Base-by-base conservation (phyloP, 352 stramenopile species). In the Phytophthora macrochlamydospora region DNA sequence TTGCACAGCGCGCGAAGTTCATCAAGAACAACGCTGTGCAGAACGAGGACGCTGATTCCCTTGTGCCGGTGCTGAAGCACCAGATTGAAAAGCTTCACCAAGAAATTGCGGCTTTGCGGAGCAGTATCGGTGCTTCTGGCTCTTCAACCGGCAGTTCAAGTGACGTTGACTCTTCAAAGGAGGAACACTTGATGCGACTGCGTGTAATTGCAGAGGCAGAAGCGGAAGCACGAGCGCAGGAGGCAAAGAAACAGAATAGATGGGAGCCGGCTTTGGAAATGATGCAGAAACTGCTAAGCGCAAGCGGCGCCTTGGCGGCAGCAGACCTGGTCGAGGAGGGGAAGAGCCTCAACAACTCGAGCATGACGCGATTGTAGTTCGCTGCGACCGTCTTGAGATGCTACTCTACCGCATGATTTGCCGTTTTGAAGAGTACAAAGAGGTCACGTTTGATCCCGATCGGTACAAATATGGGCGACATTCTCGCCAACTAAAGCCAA, bases 21-120 rank as follows among this genome's bases (percentile, higher is more conserved):
- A 95, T 96, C 65, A 94, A 96, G 65, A 96, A 93, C 71, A 92
- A 92, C 31, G 86, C 86, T 7, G 75, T 93, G n/a, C 82, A 93
- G 66, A 94, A 94, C 54, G 81, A 96, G 49, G 88, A 96, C 58
- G 79, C 84, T 0, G 85, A 95, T 51, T 81, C 83, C 4, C 76
- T 92, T 14, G 76, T 95, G 11, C 84, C 87, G 2, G 59, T 92
- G 11, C 68, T 95, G 0, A 92, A 93, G 38, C 71, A 85, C 31
- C 83, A 93, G 56, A 92, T 95, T 48, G 85, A 88, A 18, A 78
- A 83, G 5, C 63, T 95, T 8, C 78, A 79, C 38, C 67, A 81
- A 44, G 83, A 92, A 64, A 90, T 95, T 44, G 67, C 67, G 13
- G 66, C 66, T 9, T 65, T 79, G 30, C 74, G 70, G 3, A 67